These are phyloP conservation scores for Thalassiosira livingstoniorum DNA, from an alignment of 352 stramenopile species.

Conservation along the genomic window DNA sequence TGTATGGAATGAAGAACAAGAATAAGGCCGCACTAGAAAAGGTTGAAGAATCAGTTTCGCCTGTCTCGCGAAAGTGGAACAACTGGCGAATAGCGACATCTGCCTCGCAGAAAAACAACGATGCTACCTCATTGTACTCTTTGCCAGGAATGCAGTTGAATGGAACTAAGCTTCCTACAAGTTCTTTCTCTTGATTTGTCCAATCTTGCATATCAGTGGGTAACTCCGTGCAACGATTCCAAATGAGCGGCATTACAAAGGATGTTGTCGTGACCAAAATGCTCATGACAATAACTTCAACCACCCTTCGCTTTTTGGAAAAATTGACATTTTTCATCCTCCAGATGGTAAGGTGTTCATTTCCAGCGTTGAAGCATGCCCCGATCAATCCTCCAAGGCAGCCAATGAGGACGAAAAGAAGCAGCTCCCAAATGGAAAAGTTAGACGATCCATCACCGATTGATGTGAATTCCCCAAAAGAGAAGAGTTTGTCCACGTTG, in stretches of 20 bases:
- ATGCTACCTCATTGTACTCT: slow-evolving; percentile 97
- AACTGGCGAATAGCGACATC: slow-evolving; percentile 94
- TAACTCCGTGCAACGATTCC: slow-evolving; percentile 86
- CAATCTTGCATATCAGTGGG: slow-evolving; percentile 88
- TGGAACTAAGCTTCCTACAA: slow-evolving; percentile 89
- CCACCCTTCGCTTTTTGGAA: slow-evolving; percentile 68
- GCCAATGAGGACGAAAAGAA: slow-evolving; percentile 96
- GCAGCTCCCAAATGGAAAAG: slow-evolving; percentile 93
- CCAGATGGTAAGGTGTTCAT: slow-evolving; percentile 92
- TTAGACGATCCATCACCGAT: slow-evolving; percentile 74
- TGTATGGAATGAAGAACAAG: slow-evolving; percentile 95
- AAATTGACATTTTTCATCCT: slow-evolving; percentile 85
- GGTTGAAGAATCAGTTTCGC: slow-evolving; percentile 84
- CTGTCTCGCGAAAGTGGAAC: slow-evolving; percentile 93
- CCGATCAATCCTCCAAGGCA: slow-evolving; percentile 96
- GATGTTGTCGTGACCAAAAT: slow-evolving; percentile 85
- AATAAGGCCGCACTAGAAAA: slow-evolving; percentile 94
- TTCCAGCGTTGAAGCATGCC: slow-evolving; percentile 95
- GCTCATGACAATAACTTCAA: slow-evolving; percentile 76
- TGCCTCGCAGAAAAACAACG: slow-evolving; percentile 94
- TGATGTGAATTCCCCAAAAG: slow-evolving; percentile 90
- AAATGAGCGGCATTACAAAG: slow-evolving; percentile 86
- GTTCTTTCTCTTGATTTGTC: slow-evolving; percentile 87
- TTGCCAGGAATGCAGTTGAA: slow-evolving; percentile 94
- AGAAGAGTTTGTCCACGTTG: slow-evolving; percentile 89